Conservation (phyloP, 345 rosid species). For the Kandelia obovata region DNA sequence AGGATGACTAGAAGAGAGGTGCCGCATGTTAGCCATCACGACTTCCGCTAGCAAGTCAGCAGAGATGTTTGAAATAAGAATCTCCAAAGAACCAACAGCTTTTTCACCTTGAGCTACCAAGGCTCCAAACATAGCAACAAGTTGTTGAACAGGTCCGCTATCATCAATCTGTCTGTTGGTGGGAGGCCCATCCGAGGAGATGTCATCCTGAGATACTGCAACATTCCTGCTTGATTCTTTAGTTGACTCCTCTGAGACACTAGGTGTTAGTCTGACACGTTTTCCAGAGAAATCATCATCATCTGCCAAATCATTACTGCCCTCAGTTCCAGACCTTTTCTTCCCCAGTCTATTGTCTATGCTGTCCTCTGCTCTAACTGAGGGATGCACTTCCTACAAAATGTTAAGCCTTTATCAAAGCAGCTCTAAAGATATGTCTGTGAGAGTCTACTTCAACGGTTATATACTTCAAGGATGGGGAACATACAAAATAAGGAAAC, state of each 20-base stretch:
- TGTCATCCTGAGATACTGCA: constrained; percentile 41
- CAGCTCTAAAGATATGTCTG: constrained; percentile 15
- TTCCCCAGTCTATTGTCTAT: constrained; percentile 38
- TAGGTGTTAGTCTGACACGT: constrained; percentile 57
- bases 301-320: constrained; percentile 41
- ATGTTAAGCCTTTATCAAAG: constrained; percentile 24
- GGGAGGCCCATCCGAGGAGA: constrained; percentile 39
- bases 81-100: constrained; percentile 75
- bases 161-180: constrained; percentile 44
- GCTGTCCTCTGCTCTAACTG: constrained; percentile 35
- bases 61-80: constrained; percentile 88
- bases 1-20: constrained; percentile 50
- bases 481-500: constrained; percentile 15
- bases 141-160: constrained; percentile 82
- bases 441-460: constrained; percentile 3
- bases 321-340: constrained; percentile 68
- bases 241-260: constrained; percentile 56
- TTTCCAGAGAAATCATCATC: constrained; percentile 56
- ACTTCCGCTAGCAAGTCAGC: constrained; percentile 96
- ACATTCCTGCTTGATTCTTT: constrained; percentile 41
- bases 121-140: constrained; percentile 86
- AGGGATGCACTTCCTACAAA: constrained; percentile 51
- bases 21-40: constrained; percentile 90
- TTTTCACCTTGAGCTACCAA: constrained; percentile 97
- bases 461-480: not conserved